Percentiles rank a stretch among this genome's conserved stretches.
phyloP scores from a whole-genome alignment of 495 filamentous ascomycete species.

The Lasiosphaeria ovina region DNA sequence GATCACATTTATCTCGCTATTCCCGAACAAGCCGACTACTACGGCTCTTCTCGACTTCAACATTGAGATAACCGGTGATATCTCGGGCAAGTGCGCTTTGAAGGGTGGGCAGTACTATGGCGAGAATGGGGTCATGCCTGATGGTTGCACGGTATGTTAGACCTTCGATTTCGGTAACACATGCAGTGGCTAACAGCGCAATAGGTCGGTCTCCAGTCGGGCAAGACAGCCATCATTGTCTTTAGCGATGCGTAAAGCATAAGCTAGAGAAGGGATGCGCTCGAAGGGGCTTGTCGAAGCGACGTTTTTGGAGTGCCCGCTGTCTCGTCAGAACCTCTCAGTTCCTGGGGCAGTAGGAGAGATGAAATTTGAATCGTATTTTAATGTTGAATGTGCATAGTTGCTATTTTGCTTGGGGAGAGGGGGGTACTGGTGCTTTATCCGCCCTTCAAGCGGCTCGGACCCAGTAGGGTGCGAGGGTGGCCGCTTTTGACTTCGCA shows the following conservation, averaged over 20 bases:
- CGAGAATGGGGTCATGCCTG: constrained; percentile 16
- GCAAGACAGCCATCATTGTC: constrained; percentile 38
- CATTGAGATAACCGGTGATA: constrained; percentile 65
- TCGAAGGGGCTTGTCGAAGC: neutral
- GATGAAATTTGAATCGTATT: constrained; percentile 24
- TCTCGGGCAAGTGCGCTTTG: constrained; percentile 68
- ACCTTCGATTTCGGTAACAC: neutral
- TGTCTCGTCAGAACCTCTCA: constrained; percentile 2
- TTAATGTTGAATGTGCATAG: constrained; percentile 32
- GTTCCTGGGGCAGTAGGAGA: constrained; percentile 10
- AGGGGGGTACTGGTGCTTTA: constrained; percentile 7
- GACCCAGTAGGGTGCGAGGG: neutral
- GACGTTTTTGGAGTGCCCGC: neutral
- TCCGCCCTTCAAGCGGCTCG: constrained; percentile 4
- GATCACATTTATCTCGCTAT: constrained; percentile 78
- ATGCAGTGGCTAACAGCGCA: constrained; percentile 19
- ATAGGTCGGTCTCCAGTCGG: constrained; percentile 39
- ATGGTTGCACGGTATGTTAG: constrained; percentile 69
- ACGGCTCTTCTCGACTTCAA: constrained; percentile 66
- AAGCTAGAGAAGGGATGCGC: constrained; percentile 6
- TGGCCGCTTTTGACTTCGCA: too few relatives aligned
- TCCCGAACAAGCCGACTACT: constrained; percentile 62
- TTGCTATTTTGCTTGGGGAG: constrained; percentile 43
- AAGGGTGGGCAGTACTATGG: constrained; percentile 61
- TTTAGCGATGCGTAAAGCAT: constrained; percentile 15